Evolutionary conservation across 2,329 filamentous ascomycete species (phyloP).

Genomic region (Fusarium proliferatum): DNA sequence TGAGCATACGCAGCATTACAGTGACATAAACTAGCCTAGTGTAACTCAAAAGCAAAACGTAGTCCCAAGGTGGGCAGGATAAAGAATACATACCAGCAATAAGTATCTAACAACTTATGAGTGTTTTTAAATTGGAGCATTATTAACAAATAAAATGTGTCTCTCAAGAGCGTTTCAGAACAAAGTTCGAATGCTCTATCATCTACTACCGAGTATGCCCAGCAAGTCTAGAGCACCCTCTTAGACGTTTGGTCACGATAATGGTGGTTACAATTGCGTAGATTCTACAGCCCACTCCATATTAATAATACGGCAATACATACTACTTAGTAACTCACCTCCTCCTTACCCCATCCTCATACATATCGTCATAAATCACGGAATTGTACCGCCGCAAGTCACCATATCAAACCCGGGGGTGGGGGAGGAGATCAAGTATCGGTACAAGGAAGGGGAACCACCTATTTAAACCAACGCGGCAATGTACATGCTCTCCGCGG

Average conservation of each 20-base stretch:
- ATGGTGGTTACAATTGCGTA: neutral
- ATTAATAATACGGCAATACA: neutral
- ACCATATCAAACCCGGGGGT: conserved; percentile 13
- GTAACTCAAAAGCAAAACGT: neutral
- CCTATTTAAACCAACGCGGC: conserved; percentile 10
- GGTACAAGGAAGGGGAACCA: neutral
- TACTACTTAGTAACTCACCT: neutral
- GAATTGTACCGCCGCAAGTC: conserved; percentile 32
- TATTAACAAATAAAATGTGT: neutral
- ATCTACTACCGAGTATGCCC: neutral
- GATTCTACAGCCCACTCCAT: neutral
- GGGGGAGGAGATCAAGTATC: conserved; percentile 1
- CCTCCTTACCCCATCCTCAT: neutral
- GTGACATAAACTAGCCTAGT: neutral
- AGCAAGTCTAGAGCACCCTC: neutral
- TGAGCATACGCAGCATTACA: neutral
- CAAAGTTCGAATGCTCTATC: neutral
- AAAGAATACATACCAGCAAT: neutral
- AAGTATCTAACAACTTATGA: neutral
- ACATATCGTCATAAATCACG: conserved; percentile 26
- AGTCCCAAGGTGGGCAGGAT: neutral
- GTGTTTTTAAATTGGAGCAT: neutral
- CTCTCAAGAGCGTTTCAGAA: neutral
- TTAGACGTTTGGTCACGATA: neutral
- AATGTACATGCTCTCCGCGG: neutral